phyloP scores from a whole-genome alignment of 176 grass and related monocot species.

The Miscanthus lutarioriparius region DNA sequence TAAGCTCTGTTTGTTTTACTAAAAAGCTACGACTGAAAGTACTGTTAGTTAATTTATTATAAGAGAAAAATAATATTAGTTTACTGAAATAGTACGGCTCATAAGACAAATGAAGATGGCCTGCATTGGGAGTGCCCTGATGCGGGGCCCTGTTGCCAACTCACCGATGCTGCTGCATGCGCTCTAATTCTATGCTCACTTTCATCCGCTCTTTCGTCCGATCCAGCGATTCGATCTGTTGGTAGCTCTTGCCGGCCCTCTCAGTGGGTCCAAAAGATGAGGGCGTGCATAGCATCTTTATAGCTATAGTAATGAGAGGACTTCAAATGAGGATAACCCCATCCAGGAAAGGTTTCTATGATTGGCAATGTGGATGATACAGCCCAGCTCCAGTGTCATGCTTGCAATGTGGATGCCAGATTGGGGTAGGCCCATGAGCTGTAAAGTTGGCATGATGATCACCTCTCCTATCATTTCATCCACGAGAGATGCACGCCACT shows the following conservation, averaged over 20 bases:
- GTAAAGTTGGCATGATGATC: slow-evolving; percentile 18
- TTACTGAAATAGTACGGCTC: too few species aligned
- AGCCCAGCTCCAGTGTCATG: background rate
- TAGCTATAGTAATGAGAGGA: background rate
- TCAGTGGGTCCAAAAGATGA: slow-evolving; percentile 17
- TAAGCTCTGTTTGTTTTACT: too few species aligned
- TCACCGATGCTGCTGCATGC: background rate
- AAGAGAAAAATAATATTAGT: too few species aligned
- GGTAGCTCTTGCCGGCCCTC: background rate
- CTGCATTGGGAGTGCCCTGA: too few species aligned
- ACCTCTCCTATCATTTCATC: background rate
- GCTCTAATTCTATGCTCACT: slow-evolving; percentile 16
- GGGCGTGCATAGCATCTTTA: background rate
- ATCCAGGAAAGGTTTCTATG: slow-evolving; percentile 4
- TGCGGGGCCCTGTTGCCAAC: slow-evolving; percentile 27
- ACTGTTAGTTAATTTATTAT: too few species aligned
- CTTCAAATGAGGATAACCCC: background rate
- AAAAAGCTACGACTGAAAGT: too few species aligned
- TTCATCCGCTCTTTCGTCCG: background rate
- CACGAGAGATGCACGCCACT: background rate
- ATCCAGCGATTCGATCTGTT: background rate
- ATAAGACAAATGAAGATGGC: too few species aligned
- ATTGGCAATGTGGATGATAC: background rate
- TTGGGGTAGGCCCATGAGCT: slow-evolving; percentile 34
- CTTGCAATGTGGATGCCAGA: slow-evolving; percentile 13